Conservation (phyloP, 352 stramenopile species). For the Phytophthora podocarpi region DNA sequence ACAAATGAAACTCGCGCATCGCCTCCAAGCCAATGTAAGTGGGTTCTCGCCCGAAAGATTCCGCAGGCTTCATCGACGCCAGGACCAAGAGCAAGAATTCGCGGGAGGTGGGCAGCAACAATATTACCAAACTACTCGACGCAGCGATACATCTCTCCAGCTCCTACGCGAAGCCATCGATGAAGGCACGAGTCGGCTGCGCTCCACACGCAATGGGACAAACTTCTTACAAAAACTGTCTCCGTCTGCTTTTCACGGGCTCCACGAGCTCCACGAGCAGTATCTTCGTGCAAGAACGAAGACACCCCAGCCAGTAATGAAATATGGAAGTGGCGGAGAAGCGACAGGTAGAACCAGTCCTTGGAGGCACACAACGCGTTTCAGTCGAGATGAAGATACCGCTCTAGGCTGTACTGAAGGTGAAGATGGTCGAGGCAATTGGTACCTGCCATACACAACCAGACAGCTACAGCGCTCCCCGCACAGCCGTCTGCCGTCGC, state of each 20-base stretch:
- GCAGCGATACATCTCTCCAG: conserved; percentile 45
- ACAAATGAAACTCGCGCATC: conserved; percentile 53
- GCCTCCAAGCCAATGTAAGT: conserved; percentile 49
- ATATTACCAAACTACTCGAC: background rate
- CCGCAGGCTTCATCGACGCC: conserved; percentile 26
- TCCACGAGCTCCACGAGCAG: conserved; percentile 41
- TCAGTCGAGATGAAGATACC: conserved; percentile 11
- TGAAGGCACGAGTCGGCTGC: conserved; percentile 52
- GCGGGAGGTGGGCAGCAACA: conserved; percentile 5
- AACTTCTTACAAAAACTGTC: conserved; percentile 47
- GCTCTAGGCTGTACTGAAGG: background rate
- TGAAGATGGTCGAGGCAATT: conserved; percentile 6
- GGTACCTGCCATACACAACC: conserved; percentile 77
- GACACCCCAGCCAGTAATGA: background rate
- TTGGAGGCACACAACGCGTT: background rate
- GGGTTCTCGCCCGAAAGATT: conserved; percentile 61
- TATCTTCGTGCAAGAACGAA: conserved; percentile 32
- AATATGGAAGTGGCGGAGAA: background rate
- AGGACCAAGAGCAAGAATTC: background rate
- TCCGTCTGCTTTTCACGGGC: conserved; percentile 35
- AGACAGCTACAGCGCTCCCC: conserved; percentile 50
- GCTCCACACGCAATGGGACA: conserved; percentile 51
- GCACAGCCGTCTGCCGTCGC: conserved; percentile 48
- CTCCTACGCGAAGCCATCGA: conserved; percentile 60
- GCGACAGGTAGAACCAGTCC: conserved; percentile 6